phyloP scores from a whole-genome alignment of 768 basidiomycete genomes.

The Clathrus columnatus region DNA sequence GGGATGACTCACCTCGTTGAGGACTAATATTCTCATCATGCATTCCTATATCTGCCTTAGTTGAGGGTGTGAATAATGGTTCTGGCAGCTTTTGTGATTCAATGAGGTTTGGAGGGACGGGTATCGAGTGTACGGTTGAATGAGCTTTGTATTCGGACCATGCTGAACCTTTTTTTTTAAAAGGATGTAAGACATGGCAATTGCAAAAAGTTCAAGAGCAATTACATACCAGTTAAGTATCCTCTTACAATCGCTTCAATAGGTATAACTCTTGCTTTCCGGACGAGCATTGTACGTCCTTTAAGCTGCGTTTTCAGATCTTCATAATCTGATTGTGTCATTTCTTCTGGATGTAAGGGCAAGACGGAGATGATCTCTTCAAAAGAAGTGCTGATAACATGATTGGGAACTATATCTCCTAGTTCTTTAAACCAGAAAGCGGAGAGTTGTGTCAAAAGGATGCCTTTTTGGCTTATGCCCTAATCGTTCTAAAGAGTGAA shows the following conservation, averaged over 20 bases:
- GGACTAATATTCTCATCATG: conserved; percentile 97
- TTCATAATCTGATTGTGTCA: conserved; percentile 56
- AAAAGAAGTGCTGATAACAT: conserved; percentile 71
- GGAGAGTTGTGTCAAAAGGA: conserved; percentile 81
- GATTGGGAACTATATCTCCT: conserved; percentile 72
- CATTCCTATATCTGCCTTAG: conserved; percentile 87
- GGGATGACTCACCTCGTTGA: conserved; percentile 55
- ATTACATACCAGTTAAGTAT: conserved; percentile 78
- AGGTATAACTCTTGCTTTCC: conserved; percentile 79
- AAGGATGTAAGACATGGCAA: neutral
- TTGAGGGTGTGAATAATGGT: conserved; percentile 92
- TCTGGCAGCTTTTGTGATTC: conserved; percentile 78
- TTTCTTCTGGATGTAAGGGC: conserved; percentile 51
- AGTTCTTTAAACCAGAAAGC: conserved; percentile 94
- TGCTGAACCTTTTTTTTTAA: conserved; percentile 81
- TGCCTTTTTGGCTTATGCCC: conserved; percentile 94
- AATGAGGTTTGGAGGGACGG: conserved; percentile 62
- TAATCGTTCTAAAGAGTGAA: conserved; percentile 23
- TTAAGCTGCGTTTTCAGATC: conserved; percentile 69
- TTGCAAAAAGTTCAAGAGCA: neutral
- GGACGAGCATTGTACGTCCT: conserved; percentile 86
- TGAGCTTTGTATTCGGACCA: conserved; percentile 89
- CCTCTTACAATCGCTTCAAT: conserved; percentile 95
- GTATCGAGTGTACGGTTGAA: conserved; percentile 82
- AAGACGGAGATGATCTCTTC: conserved; percentile 29